These are phyloP conservation scores for Saprolegnia diclina DNA, from an alignment of 352 stramenopile genomes.

Conservation along the genomic window DNA sequence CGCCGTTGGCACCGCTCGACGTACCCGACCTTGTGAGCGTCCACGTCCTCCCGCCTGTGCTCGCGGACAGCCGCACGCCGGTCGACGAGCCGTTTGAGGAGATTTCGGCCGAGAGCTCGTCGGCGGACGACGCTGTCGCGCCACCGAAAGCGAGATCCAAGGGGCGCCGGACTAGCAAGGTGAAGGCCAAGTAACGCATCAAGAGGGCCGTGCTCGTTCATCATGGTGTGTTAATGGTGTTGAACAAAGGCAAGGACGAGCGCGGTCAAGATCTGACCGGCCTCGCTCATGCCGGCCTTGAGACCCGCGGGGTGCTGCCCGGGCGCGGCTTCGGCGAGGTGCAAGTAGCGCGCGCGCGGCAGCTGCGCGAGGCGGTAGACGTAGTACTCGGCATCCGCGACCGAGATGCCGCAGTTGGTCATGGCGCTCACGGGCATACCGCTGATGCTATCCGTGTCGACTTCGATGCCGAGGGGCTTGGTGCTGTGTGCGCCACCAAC, in stretches of 20 bases:
- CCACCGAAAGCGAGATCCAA: neutral
- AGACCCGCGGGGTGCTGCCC: constrained; percentile 20
- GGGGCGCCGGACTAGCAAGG: neutral
- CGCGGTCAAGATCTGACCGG: constrained; percentile 25
- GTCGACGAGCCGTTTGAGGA: neutral
- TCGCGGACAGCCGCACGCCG: neutral
- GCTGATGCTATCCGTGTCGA: constrained; percentile 26
- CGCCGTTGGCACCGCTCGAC: neutral
- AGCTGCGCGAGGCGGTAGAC: constrained; percentile 14
- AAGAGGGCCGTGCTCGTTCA: too few relatives aligned
- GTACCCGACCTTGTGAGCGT: neutral
- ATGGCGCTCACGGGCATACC: constrained; percentile 28
- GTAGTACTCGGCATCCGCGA: constrained; percentile 24
- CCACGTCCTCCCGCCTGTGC: neutral
- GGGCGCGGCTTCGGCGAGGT: constrained; percentile 23
- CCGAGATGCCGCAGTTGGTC: constrained; percentile 27
- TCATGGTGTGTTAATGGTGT: neutral
- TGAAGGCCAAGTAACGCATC: neutral
- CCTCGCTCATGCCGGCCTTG: constrained; percentile 25
- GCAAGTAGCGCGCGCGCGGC: constrained; percentile 17
- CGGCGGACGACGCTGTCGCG: neutral
- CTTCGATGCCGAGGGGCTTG: constrained; percentile 20
- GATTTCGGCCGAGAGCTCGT: neutral
- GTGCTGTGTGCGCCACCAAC: neutral
- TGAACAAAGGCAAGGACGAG: constrained; percentile 27